Base-by-base conservation (phyloP, 768 basidiomycete species). In the Suillus hirtellus region DNA sequence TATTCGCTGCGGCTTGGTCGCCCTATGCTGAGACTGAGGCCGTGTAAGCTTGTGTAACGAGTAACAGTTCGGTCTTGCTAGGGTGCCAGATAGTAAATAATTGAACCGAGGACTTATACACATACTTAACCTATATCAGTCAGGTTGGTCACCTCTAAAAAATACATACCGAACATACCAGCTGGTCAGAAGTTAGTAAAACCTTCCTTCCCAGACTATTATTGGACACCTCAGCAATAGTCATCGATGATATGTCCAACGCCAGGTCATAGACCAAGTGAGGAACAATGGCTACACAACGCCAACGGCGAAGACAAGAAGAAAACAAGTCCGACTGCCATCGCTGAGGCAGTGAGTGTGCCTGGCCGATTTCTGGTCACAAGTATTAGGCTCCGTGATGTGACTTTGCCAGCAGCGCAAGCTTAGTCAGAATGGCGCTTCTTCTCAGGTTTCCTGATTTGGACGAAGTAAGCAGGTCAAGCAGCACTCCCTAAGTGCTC, bases 371-470 rank as follows among this genome's bases (percentile, higher is more conserved):
- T 31, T 31, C 31, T 31, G 31, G 31, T 31, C 31, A 31, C 31
- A 31, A 7, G 31, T 31, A 31, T 2, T 24, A 2, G 31, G 31
- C 5, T 1, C 5, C 31, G 31, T 31, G 31, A 31, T 31, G 9
- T 46, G 44, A 46, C n/a, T 21, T 46, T 47, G 53, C 31, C 11
- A 37, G 53, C 53, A 31, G 31, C 5, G 31, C 31, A 31, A 31
- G 31, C 56, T 58, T 42, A 58, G 56, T 58, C 40, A 58, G 38
- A 42, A 40, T 42, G 11, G 56, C 42, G 40, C 15, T 58, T 58
- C 56, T 58, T 58, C 56, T 27, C 56, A 58, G 56, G 40, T 58
- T 58, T 58, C 56, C 56, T 31, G 19, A 58, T 58, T 58, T 19
- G 56, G 56, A 27, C 19, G 10, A 24, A 58, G 56, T 42, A 19